Conservation (phyloP, 1,284 basidiomycete species). For the Ustilago hordei region DNA sequence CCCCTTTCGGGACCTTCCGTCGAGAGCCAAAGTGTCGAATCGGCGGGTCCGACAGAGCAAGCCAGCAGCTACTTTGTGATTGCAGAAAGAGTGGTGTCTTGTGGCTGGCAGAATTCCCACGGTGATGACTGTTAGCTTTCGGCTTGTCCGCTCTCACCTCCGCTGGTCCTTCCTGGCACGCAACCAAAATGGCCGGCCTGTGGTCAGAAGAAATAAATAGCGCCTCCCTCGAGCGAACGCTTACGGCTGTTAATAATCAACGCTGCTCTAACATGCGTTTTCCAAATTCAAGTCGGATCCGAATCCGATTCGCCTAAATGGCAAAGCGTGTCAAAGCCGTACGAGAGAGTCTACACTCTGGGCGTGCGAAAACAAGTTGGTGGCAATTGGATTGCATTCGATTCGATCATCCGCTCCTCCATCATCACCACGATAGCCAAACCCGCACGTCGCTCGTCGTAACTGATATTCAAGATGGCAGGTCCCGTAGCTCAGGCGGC, state of each 20-base stretch:
- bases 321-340: neutral
- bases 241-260: too few species aligned
- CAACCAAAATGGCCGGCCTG: neutral
- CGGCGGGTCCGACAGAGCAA: too few species aligned
- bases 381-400: slow-evolving; percentile 3
- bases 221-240: neutral
- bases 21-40: too few species aligned
- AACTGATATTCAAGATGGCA: slow-evolving; percentile 27
- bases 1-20: too few species aligned
- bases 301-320: too few species aligned
- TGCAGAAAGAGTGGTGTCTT: too few species aligned
- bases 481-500: slow-evolving; percentile 50
- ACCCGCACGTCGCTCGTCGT: slow-evolving; percentile 1
- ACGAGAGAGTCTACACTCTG: neutral
- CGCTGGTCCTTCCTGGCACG: neutral
- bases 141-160: neutral
- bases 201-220: neutral
- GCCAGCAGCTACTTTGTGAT: too few species aligned
- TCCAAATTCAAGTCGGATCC: too few species aligned
- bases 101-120: too few species aligned
- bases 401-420: too few species aligned
- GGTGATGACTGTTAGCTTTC: too few species aligned
- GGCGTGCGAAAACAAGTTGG: neutral
- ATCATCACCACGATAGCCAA: neutral
- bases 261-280: too few species aligned